Conservation (phyloP, 1,139 yeast genomes). For the Hemisphaericaspora subhashii region DNA sequence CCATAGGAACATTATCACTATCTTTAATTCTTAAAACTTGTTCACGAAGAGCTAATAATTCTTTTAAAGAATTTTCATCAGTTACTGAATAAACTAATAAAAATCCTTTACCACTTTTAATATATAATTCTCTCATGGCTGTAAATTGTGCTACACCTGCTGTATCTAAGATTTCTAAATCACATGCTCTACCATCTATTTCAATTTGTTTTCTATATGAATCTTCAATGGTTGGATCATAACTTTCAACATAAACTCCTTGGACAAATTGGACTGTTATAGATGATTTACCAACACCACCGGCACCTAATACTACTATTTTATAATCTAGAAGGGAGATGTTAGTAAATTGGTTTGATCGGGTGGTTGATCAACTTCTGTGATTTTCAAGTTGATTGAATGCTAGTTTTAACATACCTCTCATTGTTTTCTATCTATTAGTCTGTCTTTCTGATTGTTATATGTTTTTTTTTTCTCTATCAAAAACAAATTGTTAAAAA, state of each 20-base stretch:
- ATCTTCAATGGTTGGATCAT: conserved; percentile 56
- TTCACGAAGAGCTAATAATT: conserved; percentile 77
- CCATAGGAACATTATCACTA: conserved; percentile 75
- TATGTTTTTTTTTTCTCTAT: neutral
- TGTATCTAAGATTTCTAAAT: conserved; percentile 62
- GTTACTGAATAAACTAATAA: conserved; percentile 87
- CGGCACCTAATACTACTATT: conserved; percentile 52
- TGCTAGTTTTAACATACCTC: conserved; percentile 11
- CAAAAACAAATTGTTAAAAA: no score
- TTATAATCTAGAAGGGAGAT: conserved; percentile 31
- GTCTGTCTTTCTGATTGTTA: no score
- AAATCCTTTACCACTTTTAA: conserved; percentile 84
- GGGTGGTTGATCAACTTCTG: neutral
- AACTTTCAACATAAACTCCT: conserved; percentile 52
- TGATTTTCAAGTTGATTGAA: neutral
- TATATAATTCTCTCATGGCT: conserved; percentile 69
- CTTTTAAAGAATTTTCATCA: conserved; percentile 80
- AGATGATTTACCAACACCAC: conserved; percentile 54
- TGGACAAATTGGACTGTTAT: conserved; percentile 53
- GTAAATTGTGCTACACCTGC: conserved; percentile 56
- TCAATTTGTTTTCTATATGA: conserved; percentile 90
- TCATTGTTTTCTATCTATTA: conserved; percentile 10
- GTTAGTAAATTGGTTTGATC: conserved; percentile 10
- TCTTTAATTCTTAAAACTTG: conserved; percentile 91
- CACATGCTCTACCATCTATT: conserved; percentile 89